A percentile compares a stretch with the other conserved stretches of the same genome.
Conservation (phyloP, 2,329 filamentous ascomycete species). For the Akanthomyces muscarius region DNA sequence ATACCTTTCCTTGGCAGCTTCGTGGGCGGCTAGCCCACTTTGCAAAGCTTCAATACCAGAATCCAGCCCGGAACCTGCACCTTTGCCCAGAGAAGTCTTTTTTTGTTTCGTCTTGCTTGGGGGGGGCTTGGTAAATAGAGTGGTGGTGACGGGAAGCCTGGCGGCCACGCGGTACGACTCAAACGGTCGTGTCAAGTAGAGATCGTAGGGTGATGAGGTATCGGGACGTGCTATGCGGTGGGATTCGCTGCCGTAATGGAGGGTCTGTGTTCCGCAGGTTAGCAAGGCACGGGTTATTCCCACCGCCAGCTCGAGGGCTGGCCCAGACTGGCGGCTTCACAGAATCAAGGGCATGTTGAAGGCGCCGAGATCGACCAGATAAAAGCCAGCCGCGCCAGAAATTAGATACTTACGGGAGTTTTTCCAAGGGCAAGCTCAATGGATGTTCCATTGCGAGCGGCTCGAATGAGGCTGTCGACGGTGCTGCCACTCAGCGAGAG, state of each 20-base stretch:
- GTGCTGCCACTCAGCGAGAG: slow-evolving; percentile 54
- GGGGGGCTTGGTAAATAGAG: slow-evolving; percentile 44
- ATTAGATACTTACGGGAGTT: slow-evolving; percentile 51
- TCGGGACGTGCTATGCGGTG: slow-evolving; percentile 43
- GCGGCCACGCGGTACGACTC: slow-evolving; percentile 44
- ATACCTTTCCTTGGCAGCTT: slow-evolving; percentile 35
- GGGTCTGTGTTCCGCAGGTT: slow-evolving; percentile 37
- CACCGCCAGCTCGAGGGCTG: not conserved
- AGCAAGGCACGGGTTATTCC: not conserved
- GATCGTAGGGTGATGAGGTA: slow-evolving; percentile 49
- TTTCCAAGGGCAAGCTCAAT: slow-evolving; percentile 56
- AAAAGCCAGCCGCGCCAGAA: not conserved
- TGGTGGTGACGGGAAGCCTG: slow-evolving; percentile 48
- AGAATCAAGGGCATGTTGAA: not conserved
- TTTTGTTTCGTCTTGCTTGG: slow-evolving; percentile 29
- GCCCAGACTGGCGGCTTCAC: not conserved
- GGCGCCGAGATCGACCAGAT: not conserved
- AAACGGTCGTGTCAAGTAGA: slow-evolving; percentile 53
- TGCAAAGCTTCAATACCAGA: slow-evolving; percentile 49
- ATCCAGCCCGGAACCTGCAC: slow-evolving; percentile 40
- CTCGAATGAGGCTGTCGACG: slow-evolving; percentile 60
- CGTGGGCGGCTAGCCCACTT: slow-evolving; percentile 35
- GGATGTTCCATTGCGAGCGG: slow-evolving; percentile 52
- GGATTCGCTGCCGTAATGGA: slow-evolving; percentile 50
- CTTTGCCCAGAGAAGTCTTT: slow-evolving; percentile 29